Evolutionary conservation across 2,329 filamentous ascomycete genomes (phyloP).

Genomic region (Dactylellina cionopaga): DNA sequence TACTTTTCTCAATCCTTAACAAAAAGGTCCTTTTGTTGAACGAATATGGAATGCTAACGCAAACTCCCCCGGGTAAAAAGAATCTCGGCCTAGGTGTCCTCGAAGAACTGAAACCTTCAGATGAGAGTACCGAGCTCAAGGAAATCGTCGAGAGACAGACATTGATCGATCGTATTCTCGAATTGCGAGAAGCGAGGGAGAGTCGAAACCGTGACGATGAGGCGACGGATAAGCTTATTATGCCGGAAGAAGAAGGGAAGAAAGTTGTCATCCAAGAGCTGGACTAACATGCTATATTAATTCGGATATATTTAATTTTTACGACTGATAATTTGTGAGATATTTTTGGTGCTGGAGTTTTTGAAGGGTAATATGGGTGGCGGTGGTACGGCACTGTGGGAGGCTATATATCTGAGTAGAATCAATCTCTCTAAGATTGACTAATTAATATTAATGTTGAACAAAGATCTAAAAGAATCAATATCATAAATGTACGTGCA

Average conservation of each 20-base stretch:
- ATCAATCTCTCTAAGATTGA: no score
- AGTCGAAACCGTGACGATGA: background rate
- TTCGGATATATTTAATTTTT: no score
- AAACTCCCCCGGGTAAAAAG: constrained; percentile 39
- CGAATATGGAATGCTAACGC: constrained; percentile 1
- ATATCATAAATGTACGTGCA: no score
- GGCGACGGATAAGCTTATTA: background rate
- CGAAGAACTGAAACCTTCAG: constrained; percentile 59
- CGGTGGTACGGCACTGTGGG: background rate
- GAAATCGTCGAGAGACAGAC: constrained; percentile 31
- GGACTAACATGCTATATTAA: no score
- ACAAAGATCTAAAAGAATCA: no score
- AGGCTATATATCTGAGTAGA: no score
- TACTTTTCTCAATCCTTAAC: background rate
- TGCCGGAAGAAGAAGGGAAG: constrained; percentile 19
- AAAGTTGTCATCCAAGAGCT: constrained; percentile 42
- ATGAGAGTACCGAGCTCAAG: constrained; percentile 1
- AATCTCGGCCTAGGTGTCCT: constrained; percentile 64
- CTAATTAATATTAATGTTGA: no score
- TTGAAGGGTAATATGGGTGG: no score
- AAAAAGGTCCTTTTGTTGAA: background rate
- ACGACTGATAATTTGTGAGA: no score
- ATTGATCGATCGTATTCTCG: constrained; percentile 26
- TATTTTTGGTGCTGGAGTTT: no score
- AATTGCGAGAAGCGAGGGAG: constrained; percentile 28